These are phyloP conservation scores for Mycena sp. DNA, from an alignment of 1,284 basidiomycete genomes.

Conservation along the genomic window DNA sequence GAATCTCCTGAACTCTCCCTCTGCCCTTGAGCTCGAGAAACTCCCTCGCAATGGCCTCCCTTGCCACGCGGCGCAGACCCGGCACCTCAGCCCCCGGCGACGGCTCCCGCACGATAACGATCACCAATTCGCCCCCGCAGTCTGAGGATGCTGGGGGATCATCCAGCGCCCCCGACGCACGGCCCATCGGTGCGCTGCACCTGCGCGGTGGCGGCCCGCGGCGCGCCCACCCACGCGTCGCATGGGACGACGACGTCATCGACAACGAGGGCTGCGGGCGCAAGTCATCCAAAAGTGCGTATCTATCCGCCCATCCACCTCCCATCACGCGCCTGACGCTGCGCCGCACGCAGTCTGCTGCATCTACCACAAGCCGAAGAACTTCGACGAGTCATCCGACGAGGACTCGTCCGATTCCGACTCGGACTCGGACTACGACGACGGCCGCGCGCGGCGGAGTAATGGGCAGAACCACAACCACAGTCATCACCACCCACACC, in stretches of 20 bases:
- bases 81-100: constrained; percentile 56
- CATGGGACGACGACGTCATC: constrained; percentile 83
- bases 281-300: constrained; percentile 87
- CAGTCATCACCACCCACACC: constrained; percentile 35
- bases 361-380: constrained; percentile 84
- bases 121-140: constrained; percentile 52
- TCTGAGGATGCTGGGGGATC: constrained; percentile 35
- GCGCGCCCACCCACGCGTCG: constrained; percentile 61
- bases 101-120: constrained; percentile 66
- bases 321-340: neutral
- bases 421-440: constrained; percentile 52
- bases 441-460: constrained; percentile 30
- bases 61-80: constrained; percentile 40
- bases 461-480: constrained; percentile 37
- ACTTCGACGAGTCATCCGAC: constrained; percentile 78
- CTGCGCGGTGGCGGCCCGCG: constrained; percentile 59
- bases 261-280: constrained; percentile 85
- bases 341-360: constrained; percentile 82
- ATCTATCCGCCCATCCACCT: constrained; percentile 27
- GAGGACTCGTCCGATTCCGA: constrained; percentile 68
- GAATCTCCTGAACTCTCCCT: no score
- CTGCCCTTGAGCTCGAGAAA: no score
- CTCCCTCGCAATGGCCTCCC: no score
- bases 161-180: constrained; percentile 25
- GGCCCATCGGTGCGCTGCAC: constrained; percentile 56